Evolutionary conservation across 768 basidiomycete species (phyloP).

Genomic region (Tricholoma sp.): DNA sequence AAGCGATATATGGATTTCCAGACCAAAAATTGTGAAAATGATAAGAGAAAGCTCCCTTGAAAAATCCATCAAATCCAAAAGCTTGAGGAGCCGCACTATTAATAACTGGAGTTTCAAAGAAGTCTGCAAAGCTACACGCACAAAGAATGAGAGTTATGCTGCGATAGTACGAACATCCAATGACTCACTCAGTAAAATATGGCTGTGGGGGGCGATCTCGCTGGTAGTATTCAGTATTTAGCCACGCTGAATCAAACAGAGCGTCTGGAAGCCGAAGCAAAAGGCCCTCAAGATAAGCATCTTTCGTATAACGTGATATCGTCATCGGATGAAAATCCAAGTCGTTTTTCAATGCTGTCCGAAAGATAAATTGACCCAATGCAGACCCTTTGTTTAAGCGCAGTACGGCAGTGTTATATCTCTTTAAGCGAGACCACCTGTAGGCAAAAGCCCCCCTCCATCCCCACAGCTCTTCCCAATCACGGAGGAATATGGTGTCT

Average conservation of each 20-base stretch:
- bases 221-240: slow-evolving; percentile 90
- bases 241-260: slow-evolving; percentile 94
- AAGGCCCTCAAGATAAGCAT: slow-evolving; percentile 79
- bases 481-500: slow-evolving; percentile 91
- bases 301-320: slow-evolving; percentile 83
- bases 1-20: slow-evolving; percentile 14
- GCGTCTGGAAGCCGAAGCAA: slow-evolving; percentile 91
- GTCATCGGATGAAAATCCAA: slow-evolving; percentile 98
- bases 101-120: slow-evolving; percentile 75
- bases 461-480: slow-evolving; percentile 98
- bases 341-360: slow-evolving; percentile 88
- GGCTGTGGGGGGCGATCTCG: slow-evolving; percentile 91
- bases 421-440: slow-evolving; percentile 87
- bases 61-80: slow-evolving; percentile 92
- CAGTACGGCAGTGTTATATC: slow-evolving; percentile 95
- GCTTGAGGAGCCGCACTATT: slow-evolving; percentile 80
- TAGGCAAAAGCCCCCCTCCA: slow-evolving; percentile 97
- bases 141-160: slow-evolving; percentile 2
- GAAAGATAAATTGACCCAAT: slow-evolving; percentile 88
- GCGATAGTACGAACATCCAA: not conserved
- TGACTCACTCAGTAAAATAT: slow-evolving; percentile 75
- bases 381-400: slow-evolving; percentile 92
- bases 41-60: slow-evolving; percentile 92
- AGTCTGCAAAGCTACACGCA: slow-evolving; percentile 68
- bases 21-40: slow-evolving; percentile 95